phyloP scores from a whole-genome alignment of 176 grass and related monocot genomes.

The Oryza longistaminata region DNA sequence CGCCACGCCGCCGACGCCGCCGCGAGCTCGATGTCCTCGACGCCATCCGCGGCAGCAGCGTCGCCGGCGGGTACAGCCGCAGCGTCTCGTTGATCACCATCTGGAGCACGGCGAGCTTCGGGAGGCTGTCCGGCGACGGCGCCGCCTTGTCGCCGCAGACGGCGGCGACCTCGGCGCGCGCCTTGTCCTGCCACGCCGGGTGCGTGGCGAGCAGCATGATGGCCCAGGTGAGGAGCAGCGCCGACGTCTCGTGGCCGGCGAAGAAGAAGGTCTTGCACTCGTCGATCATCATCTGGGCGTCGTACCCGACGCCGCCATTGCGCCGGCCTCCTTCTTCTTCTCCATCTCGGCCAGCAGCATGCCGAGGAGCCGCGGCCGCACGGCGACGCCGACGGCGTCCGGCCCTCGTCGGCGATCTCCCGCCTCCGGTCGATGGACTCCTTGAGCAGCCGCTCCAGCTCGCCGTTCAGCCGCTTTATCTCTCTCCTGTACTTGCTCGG shows the following conservation, averaged over 20 bases:
- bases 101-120: conserved; percentile 82
- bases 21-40: conserved; percentile 76
- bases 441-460: conserved; percentile 70
- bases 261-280: conserved; percentile 99
- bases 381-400: conserved; percentile 37
- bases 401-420: conserved; percentile 69
- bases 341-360: conserved; percentile 65
- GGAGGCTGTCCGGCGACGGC: conserved; percentile 61
- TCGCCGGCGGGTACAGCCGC: conserved; percentile 85
- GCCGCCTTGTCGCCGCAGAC: conserved; percentile 57
- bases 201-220: conserved; percentile 86
- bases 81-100: conserved; percentile 97
- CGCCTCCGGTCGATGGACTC: conserved; percentile 63
- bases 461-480: conserved; percentile 64
- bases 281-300: conserved; percentile 67
- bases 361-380: conserved; percentile 65
- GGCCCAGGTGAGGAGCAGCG: conserved; percentile 88
- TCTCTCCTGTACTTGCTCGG: conserved; percentile 75
- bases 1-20: conserved; percentile 37
- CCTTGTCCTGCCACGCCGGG: conserved; percentile 74
- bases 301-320: conserved; percentile 43
- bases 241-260: conserved; percentile 89
- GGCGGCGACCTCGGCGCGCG: conserved; percentile 61
- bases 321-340: conserved; percentile 33
- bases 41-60: conserved; percentile 88